Conservation (phyloP, 495 filamentous ascomycete genomes). For the Trichoderma orchidacearum region DNA sequence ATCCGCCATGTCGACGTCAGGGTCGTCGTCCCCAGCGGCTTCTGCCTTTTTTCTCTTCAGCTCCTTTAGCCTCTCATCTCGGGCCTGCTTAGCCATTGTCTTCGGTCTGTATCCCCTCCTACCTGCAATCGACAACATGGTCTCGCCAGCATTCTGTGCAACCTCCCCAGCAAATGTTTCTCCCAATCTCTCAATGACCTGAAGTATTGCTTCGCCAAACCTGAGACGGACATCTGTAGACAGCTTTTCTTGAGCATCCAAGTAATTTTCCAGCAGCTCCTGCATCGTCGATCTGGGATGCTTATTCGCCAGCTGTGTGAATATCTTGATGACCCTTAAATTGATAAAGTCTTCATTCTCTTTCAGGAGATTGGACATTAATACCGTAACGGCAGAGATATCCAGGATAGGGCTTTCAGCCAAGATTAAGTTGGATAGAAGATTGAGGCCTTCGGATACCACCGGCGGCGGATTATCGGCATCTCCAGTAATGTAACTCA, state of each 20-base stretch:
- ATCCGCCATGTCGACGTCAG: constrained; percentile 32
- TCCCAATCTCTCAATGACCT: constrained; percentile 53
- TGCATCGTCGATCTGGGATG: constrained; percentile 54
- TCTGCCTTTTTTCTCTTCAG: constrained; percentile 28
- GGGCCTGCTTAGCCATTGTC: constrained; percentile 34
- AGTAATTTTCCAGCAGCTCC: constrained; percentile 55
- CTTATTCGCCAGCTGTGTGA: constrained; percentile 47
- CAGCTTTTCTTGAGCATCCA: constrained; percentile 44
- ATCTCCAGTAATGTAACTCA: constrained; percentile 51
- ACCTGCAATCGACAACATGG: constrained; percentile 52
- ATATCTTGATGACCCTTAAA: constrained; percentile 52
- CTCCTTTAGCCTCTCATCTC: constrained; percentile 28
- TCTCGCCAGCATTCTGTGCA: constrained; percentile 41
- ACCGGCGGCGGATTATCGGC: constrained; percentile 59
- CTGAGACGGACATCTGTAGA: constrained; percentile 53
- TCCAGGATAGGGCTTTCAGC: constrained; percentile 52
- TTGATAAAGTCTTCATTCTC: constrained; percentile 67
- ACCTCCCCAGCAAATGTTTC: constrained; percentile 45
- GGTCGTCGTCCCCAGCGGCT: constrained; percentile 35
- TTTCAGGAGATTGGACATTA: constrained; percentile 52
- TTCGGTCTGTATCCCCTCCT: constrained; percentile 45
- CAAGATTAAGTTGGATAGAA: constrained; percentile 50
- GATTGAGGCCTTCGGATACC: constrained; percentile 62
- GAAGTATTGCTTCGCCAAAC: constrained; percentile 59
- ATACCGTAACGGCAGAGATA: constrained; percentile 49